phyloP scores from a whole-genome alignment of 306 rosid species.

The Dalbergia cultrata region DNA sequence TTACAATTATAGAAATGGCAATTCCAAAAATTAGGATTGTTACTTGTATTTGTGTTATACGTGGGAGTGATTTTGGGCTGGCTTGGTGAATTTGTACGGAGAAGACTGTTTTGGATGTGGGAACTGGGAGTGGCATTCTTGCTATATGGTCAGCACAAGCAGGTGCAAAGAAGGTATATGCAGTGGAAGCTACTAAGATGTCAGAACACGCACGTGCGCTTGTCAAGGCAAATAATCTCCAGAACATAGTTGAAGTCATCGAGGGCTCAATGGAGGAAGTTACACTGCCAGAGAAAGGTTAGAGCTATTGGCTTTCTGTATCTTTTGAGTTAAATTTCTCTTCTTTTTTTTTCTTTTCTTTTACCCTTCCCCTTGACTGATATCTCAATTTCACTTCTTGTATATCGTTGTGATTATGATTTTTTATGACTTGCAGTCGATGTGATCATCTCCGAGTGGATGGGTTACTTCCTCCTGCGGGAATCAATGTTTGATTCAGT shows the following conservation, averaged over 20 bases:
- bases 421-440: slow-evolving; percentile 68
- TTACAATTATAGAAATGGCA: neutral
- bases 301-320: slow-evolving; percentile 20
- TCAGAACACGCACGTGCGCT: slow-evolving; percentile 91
- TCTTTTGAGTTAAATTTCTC: neutral
- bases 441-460: slow-evolving; percentile 98
- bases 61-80: slow-evolving; percentile 40
- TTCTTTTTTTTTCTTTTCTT: slow-evolving; percentile 10
- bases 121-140: slow-evolving; percentile 98
- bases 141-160: slow-evolving; percentile 99
- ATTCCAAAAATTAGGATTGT: neutral
- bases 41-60: neutral
- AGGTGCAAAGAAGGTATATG: slow-evolving; percentile 97
- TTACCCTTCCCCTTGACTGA: neutral
- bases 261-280: slow-evolving; percentile 94
- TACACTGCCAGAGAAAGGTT: slow-evolving; percentile 95
- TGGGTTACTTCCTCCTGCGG: slow-evolving; percentile 98
- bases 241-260: slow-evolving; percentile 79
- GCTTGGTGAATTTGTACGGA: slow-evolving; percentile 46
- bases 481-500: slow-evolving; percentile 99
- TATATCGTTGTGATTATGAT: neutral
- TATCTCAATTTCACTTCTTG: slow-evolving; percentile 14
- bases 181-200: slow-evolving; percentile 98
- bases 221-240: slow-evolving; percentile 76
- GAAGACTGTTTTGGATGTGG: slow-evolving; percentile 97